phyloP scores from a whole-genome alignment of 2,329 filamentous ascomycete genomes.

The Dactylellina parvicollis region DNA sequence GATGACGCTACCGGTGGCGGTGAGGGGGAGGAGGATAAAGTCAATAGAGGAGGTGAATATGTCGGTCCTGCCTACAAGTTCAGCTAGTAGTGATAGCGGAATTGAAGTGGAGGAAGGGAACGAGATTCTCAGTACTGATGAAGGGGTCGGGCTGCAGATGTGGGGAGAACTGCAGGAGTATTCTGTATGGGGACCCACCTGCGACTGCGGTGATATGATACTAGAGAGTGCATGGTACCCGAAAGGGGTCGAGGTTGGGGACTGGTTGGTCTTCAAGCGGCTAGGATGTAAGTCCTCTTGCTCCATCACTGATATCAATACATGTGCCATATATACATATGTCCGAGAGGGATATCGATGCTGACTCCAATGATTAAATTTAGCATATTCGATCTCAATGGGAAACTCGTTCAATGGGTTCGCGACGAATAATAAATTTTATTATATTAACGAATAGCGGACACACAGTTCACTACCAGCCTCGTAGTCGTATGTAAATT shows the following conservation, averaged over 20 bases:
- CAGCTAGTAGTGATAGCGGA: slow-evolving; percentile 42
- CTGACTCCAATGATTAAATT: background rate
- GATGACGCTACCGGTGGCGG: slow-evolving; percentile 18
- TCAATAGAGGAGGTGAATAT: background rate
- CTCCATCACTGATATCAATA: background rate
- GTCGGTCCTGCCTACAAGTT: background rate
- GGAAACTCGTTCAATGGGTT: slow-evolving; percentile 42
- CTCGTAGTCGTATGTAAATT: background rate
- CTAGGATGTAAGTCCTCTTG: slow-evolving; percentile 34
- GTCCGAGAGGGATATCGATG: background rate
- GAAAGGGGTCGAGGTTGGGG: slow-evolving; percentile 32
- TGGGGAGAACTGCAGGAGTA: slow-evolving; percentile 25
- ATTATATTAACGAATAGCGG: slow-evolving; percentile 26
- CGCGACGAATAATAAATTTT: slow-evolving; percentile 16
- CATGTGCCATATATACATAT: background rate
- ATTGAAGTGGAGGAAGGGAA: slow-evolving; percentile 29
- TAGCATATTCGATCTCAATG: slow-evolving; percentile 36
- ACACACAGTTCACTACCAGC: background rate
- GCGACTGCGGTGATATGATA: slow-evolving; percentile 39
- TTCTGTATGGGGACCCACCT: slow-evolving; percentile 44
- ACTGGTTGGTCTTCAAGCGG: slow-evolving; percentile 44
- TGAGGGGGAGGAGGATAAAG: slow-evolving; percentile 18
- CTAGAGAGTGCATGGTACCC: slow-evolving; percentile 29
- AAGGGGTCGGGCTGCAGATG: slow-evolving; percentile 3
- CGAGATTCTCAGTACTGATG: background rate